Percentiles rank a stretch among this genome's conserved stretches.
phyloP scores from a whole-genome alignment of 164 flowering plant species.

The Kingdonia uniflora region DNA sequence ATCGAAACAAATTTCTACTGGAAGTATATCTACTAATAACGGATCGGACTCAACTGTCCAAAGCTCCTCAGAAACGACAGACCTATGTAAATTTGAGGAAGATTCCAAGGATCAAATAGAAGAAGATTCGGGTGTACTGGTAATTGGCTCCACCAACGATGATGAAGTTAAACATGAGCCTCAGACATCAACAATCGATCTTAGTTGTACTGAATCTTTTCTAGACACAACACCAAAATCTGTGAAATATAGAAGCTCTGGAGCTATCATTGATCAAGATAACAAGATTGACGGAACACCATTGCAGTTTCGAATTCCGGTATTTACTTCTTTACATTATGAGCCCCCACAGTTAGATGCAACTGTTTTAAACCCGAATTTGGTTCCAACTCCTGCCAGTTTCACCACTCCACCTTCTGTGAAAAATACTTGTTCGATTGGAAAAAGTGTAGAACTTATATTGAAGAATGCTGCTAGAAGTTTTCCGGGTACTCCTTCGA shows the following conservation, averaged over 20 bases:
- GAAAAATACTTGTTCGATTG: slow-evolving; percentile 23
- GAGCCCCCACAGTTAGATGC: slow-evolving; percentile 37
- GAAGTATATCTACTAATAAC: slow-evolving; percentile 22
- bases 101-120: slow-evolving; percentile 26
- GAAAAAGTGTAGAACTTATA: slow-evolving; percentile 54
- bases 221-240: slow-evolving; percentile 12
- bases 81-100: slow-evolving; percentile 30
- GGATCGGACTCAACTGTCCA: slow-evolving; percentile 36
- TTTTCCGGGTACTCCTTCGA: slow-evolving; percentile 83
- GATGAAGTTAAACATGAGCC: slow-evolving; percentile 22
- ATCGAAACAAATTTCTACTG: slow-evolving; percentile 16
- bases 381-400: slow-evolving; percentile 31
- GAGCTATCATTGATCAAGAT: slow-evolving; percentile 16
- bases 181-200: slow-evolving; percentile 20
- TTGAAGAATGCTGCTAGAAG: slow-evolving; percentile 71
- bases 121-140: slow-evolving; percentile 19
- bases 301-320: slow-evolving; percentile 20
- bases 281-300: slow-evolving; percentile 21
- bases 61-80: slow-evolving; percentile 36
- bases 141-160: slow-evolving; percentile 31
- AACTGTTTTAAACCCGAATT: slow-evolving; percentile 23
- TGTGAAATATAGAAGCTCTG: slow-evolving; percentile 17
- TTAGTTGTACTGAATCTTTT: slow-evolving; percentile 17
- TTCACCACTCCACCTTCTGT: slow-evolving; percentile 62
- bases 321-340: slow-evolving; percentile 37